phyloP scores from a whole-genome alignment of 306 rosid genomes.

The Trichosanthes truncata region DNA sequence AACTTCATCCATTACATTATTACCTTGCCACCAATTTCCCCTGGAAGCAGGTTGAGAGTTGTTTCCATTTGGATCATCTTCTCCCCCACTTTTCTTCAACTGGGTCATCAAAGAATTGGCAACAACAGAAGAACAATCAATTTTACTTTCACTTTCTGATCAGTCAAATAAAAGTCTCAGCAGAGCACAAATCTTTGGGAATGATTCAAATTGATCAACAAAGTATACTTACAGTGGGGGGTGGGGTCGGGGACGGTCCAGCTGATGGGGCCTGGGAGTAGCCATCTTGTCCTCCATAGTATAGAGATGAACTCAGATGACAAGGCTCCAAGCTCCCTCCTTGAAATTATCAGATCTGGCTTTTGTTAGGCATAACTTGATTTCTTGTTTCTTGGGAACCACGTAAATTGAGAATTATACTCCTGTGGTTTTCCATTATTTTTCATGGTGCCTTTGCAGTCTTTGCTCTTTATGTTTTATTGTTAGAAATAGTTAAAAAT shows the following conservation, averaged over 20 bases:
- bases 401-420: background rate
- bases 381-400: constrained; percentile 15
- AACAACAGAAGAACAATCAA: background rate
- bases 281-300: constrained; percentile 47
- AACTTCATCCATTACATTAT: background rate
- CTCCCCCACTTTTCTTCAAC: constrained; percentile 29
- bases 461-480: background rate
- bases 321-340: constrained; percentile 48
- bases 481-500: background rate
- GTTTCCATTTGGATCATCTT: constrained; percentile 44
- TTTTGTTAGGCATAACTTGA: constrained; percentile 25
- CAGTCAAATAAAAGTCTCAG: background rate
- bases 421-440: background rate
- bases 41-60: constrained; percentile 28
- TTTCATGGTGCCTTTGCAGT: background rate
- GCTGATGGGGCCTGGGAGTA: constrained; percentile 32
- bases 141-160: background rate
- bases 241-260: constrained; percentile 17
- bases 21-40: constrained; percentile 67
- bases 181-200: background rate
- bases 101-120: constrained; percentile 15
- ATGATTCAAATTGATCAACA: background rate
- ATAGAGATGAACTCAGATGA: constrained; percentile 45
- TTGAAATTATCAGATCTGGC: constrained; percentile 17
- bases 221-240: constrained; percentile 33